Conservation (phyloP, 192 early-diverging fungal species). For the Coemansia sp. region DNA sequence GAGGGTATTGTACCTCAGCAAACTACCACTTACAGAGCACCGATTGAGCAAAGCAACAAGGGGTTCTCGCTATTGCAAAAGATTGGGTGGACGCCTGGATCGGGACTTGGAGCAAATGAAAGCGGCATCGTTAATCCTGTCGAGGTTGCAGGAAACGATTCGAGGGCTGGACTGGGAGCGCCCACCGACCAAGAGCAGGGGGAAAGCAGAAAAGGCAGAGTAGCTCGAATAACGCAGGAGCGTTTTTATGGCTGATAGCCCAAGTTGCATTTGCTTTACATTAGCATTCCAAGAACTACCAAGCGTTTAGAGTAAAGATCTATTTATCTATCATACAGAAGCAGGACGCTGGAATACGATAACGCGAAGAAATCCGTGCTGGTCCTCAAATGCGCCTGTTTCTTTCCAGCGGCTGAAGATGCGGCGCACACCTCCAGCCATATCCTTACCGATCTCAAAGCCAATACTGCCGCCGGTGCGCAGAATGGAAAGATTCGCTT, state of each 20-base stretch:
- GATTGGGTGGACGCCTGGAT: conserved; percentile 49
- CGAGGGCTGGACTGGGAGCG: conserved; percentile 32
- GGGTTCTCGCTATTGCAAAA: conserved; percentile 38
- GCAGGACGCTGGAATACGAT: conserved; percentile 53
- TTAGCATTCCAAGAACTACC: background rate
- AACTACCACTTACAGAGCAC: background rate
- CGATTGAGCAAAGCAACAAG: conserved; percentile 22
- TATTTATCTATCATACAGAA: background rate
- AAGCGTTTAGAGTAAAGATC: background rate
- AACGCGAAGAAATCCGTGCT: conserved; percentile 60
- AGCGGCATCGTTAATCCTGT: conserved; percentile 31
- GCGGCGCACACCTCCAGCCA: conserved; percentile 54
- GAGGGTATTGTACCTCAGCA: too few species aligned
- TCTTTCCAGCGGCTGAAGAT: conserved; percentile 57
- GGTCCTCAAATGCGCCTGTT: conserved; percentile 45
- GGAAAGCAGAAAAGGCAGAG: conserved; percentile 15
- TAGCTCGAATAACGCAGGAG: conserved; percentile 27
- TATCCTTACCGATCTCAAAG: conserved; percentile 64
- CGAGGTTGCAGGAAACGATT: conserved; percentile 19
- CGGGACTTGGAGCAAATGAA: conserved; percentile 36
- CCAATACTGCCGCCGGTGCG: conserved; percentile 34
- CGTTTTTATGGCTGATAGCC: conserved; percentile 19
- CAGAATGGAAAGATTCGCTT: conserved; percentile 29
- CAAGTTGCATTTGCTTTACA: background rate
- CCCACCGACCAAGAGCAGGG: background rate